These are phyloP conservation scores for Entelexis sorbosivorans DNA, from an alignment of 1,139 yeast genomes.

Conservation along the genomic window DNA sequence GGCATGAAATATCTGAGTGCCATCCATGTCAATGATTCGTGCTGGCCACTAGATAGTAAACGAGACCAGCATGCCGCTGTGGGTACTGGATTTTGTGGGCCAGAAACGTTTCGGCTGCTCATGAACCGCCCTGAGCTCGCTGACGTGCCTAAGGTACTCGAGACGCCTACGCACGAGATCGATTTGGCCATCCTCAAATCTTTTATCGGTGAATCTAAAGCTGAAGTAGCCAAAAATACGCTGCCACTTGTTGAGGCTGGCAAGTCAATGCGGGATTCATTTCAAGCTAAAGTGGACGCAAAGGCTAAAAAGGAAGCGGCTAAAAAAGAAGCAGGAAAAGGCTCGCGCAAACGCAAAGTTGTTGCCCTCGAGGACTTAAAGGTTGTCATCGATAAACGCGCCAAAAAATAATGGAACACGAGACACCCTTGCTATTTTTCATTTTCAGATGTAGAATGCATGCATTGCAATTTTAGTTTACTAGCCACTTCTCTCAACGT, in stretches of 20 bases:
- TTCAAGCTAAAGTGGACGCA: constrained; percentile 26
- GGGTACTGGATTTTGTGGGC: constrained; percentile 81
- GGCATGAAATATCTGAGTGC: constrained; percentile 71
- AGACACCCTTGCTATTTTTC: too few species aligned
- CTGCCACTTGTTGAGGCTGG: constrained; percentile 40
- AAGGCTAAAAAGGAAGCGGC: constrained; percentile 20
- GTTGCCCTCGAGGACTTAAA: not conserved
- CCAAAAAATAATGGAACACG: not conserved
- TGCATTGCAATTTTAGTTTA: too few species aligned
- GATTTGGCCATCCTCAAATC: constrained; percentile 64
- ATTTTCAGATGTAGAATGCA: too few species aligned
- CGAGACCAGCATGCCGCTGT: constrained; percentile 84
- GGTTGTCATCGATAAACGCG: not conserved
- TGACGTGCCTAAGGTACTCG: constrained; percentile 71
- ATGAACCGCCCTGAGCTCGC: constrained; percentile 57
- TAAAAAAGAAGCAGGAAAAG: not conserved
- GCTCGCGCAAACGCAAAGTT: not conserved
- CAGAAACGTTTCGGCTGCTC: constrained; percentile 67
- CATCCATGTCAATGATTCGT: constrained; percentile 84
- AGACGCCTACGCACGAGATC: constrained; percentile 59
- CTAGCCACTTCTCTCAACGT: too few species aligned
- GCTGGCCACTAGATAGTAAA: constrained; percentile 83
- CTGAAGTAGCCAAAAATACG: constrained; percentile 43
- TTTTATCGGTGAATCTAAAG: constrained; percentile 45
- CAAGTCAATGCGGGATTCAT: constrained; percentile 27